Base-by-base conservation (phyloP, 805 yeast species). In the Suhomyces vadensis region DNA sequence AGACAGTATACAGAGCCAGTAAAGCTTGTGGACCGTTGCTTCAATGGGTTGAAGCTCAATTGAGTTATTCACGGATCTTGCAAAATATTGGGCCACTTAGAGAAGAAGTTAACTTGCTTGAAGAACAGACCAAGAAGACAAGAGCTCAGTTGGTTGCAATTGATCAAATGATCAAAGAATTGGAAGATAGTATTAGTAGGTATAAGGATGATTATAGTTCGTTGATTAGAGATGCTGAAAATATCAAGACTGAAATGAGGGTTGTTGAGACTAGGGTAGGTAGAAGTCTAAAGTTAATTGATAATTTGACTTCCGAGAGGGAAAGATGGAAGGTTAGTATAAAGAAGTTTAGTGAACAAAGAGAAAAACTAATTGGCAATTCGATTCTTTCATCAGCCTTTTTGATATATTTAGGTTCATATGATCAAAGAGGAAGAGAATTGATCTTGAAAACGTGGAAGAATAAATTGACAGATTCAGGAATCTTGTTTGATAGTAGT, bases 21-120 rank as follows among this genome's bases (percentile, higher is more conserved):
- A 89, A 87, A 57, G 97, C 97, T 0, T 89, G 97, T 67, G 98
- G 97, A 0, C 98, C 98, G 0, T 67, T 92, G 26, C 57, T 86
- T 14, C 83, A 82, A 48, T 92, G 98, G 98, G 91, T 90, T 0
- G 74, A 75, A 42, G 97, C 98, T 0, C 97, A 92, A 51, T 71
- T 90, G n/a, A 69, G 74, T n/a, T 92, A 85, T 57, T 78, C 92
- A 0, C 57, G 78, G 1, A 85, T 90, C 17, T 65, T 88, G 35
- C 85, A 85, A 27, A 77, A 74, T 40, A 77, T 92, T 20, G 85
- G 80, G 0, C 98, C 98, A 0, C 63, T 92, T 53, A 69, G 82
- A 44, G 70, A 70, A 4, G 96, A 90, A 52, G 86, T 89, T 3
- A 55, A 54, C 6, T 55, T 49, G 4, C 69, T 92, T 6, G 92